Percentiles rank a stretch among this genome's conserved stretches.
phyloP scores from a whole-genome alignment of 164 flowering plant species.

The Dillenia suffruticosa region DNA sequence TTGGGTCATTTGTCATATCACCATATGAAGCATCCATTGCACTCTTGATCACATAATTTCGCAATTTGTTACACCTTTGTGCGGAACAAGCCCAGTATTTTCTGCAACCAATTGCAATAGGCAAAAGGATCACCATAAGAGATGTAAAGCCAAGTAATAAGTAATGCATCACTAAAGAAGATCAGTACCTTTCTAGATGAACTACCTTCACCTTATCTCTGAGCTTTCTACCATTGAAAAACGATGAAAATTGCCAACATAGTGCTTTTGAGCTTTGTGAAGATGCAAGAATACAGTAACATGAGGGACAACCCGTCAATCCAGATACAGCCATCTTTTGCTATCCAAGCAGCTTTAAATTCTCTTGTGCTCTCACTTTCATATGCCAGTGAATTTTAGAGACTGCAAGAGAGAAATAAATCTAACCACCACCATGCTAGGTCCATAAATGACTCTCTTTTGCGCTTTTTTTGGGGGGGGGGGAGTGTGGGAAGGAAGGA shows the following conservation, averaged over 20 bases:
- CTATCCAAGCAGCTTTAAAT: too few relatives aligned
- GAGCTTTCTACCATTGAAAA: constrained; percentile 10
- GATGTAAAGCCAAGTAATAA: not conserved
- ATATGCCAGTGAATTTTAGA: too few relatives aligned
- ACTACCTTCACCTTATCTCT: constrained; percentile 13
- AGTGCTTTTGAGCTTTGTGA: constrained; percentile 13
- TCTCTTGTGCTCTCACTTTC: too few relatives aligned
- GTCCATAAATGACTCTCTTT: too few relatives aligned
- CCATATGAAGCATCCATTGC: constrained; percentile 82
- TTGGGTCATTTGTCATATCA: constrained; percentile 44
- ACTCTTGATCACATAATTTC: constrained; percentile 30
- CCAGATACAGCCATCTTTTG: constrained; percentile 49
- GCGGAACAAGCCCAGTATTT: constrained; percentile 16
- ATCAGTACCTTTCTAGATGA: constrained; percentile 32
- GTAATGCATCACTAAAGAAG: not conserved
- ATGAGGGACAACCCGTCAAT: constrained; percentile 40
- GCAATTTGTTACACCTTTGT: constrained; percentile 8
- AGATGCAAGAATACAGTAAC: constrained; percentile 26
- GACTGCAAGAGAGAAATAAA: too few relatives aligned
- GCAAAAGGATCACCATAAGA: not conserved
- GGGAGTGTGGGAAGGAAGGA: too few relatives aligned
- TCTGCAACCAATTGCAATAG: constrained; percentile 13
- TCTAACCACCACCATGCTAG: too few relatives aligned
- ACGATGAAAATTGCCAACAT: constrained; percentile 17
- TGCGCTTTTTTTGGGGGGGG: too few relatives aligned